Evolutionary conservation across 495 filamentous ascomycete species (phyloP), one percentile per base, ranked within the genome.

Genomic region (Lasiosphaeria hispida): DNA sequence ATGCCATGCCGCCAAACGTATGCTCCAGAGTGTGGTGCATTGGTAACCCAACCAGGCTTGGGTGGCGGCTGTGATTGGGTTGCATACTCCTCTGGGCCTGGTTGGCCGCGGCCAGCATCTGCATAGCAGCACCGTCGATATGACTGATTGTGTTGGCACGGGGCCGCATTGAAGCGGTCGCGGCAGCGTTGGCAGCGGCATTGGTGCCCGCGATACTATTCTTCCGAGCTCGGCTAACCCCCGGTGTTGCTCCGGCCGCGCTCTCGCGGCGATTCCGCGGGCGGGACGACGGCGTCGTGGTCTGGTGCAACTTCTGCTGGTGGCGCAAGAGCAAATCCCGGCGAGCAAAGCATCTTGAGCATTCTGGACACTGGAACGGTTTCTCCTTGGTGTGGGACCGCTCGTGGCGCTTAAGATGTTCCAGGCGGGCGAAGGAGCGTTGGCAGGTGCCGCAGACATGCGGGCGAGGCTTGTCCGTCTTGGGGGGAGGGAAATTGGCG

Each of bases 361-460:
- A 99, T 71, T 97, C 92, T 19, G 93, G 92, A 62, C 94, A 99
- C 69, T 96, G 93, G 68, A 99, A 99, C 2, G 94, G 94, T 78
- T 98, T 98, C 71, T 99, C 94, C 70, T 99, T 99, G 10, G 94
- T 99, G 66, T 99, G 94, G 15, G 94, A 97, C 42, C 94, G 87
- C 79, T 99, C 94, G 74, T 99, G 94, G 44, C 94, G 88, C 77
- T 99, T 99, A 59, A 99, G 77, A 75, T 99, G 94, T 75, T 99
- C 94, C 63, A 99, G 75, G 56, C 94, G 85, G 54, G 94, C 94
- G 69, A 99, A 99, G 3, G 90, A 96, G 55, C 94, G 87, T 67
- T 85, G 81, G 69, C 94, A 99, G 34, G 95, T 99, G 23, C 83
- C 87, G 75, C 94, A 99, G 53, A 95, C 86, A 73, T 99, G 94